A percentile compares a stretch with the other conserved stretches of the same genome.
These are phyloP conservation scores for Populus hybrid DNA, from an alignment of 441 rosid genomes.

Conservation along the genomic window DNA sequence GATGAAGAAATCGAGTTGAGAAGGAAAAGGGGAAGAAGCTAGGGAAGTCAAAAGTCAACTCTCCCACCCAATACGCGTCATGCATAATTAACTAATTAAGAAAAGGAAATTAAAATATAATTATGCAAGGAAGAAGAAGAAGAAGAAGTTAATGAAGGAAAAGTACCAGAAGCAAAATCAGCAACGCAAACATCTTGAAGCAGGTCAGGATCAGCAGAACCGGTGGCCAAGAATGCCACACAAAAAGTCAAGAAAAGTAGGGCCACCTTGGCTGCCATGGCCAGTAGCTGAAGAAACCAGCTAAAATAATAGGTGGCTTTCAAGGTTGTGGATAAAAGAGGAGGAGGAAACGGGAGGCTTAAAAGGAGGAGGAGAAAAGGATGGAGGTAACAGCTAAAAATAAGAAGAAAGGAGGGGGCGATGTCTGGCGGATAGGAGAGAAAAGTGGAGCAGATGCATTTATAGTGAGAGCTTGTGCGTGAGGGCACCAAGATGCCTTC, in stretches of 20 bases:
- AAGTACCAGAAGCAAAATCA: constrained; percentile 36
- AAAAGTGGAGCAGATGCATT: not conserved
- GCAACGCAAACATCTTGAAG: constrained; percentile 70
- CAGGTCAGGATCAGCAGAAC: constrained; percentile 46
- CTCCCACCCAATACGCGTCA: not conserved
- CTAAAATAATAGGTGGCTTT: not conserved
- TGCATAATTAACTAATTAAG: not conserved
- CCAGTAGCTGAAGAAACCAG: not conserved
- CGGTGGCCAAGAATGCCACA: constrained; percentile 13
- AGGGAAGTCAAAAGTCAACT: not conserved
- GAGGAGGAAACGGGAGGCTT: not conserved
- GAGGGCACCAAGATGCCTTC: not conserved
- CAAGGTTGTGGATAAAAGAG: not conserved
- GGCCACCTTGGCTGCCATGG: constrained; percentile 19
- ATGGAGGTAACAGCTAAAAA: not conserved
- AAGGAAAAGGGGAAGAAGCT: not conserved
- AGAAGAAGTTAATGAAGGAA: not conserved
- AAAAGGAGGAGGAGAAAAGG: not conserved
- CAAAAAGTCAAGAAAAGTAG: constrained; percentile 22
- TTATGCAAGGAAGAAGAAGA: not conserved
- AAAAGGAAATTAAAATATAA: not conserved
- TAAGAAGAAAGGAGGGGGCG: not conserved
- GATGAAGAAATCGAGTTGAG: not conserved
- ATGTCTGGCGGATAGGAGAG: constrained; percentile 1
- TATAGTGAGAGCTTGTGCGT: not conserved